Base-by-base conservation (phyloP, 306 rosid species). In the Mimosa pudica region DNA sequence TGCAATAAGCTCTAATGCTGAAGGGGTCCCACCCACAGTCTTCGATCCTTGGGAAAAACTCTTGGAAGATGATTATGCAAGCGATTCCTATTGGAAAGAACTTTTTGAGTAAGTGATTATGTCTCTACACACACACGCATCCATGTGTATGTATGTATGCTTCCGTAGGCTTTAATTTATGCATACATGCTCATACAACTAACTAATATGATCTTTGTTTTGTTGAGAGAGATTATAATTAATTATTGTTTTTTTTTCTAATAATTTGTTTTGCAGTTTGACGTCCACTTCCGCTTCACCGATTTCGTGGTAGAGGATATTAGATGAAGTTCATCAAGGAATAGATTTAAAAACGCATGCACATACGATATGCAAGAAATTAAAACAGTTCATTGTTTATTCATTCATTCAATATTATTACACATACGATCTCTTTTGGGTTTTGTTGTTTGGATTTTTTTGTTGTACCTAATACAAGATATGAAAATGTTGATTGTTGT, bases 21-120 rank as follows among this genome's bases (percentile, higher is more conserved):
- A 82, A 0, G 79, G 92, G 52, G 71, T 85, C 49, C 81, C 82
- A 13, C 80, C 88, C 46, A 17, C 81, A n/a, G 35, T 76, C 76
- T 87, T 86, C 83, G 97, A 94, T 38, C 87, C 80, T 72, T 94
- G 94, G 94, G 97, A 91, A n/a, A 89, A 86, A 79, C 80, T 90
- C 80, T 80, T 89, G 90, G 92, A 88, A 10, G 89, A 89, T 69
- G 90, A 90, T 76, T 89, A 90, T 76, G 45, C 83, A 51, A 82
- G 58, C 16, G 92, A 67, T 52, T 87, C 94, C 18, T 94, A 86
- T 74, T 94, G 98, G 98, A 92, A 88, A 86, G 91, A 92, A 70
- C 85, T 94, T 81, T 82, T 94, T 72, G 88, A 84, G 98, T 94
- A 88, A 35, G 90, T 12, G 2, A 46, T 12, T 48, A 10, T 2